These are phyloP conservation scores for Pythium dissotocum DNA, from an alignment of 352 stramenopile species.

Conservation along the genomic window DNA sequence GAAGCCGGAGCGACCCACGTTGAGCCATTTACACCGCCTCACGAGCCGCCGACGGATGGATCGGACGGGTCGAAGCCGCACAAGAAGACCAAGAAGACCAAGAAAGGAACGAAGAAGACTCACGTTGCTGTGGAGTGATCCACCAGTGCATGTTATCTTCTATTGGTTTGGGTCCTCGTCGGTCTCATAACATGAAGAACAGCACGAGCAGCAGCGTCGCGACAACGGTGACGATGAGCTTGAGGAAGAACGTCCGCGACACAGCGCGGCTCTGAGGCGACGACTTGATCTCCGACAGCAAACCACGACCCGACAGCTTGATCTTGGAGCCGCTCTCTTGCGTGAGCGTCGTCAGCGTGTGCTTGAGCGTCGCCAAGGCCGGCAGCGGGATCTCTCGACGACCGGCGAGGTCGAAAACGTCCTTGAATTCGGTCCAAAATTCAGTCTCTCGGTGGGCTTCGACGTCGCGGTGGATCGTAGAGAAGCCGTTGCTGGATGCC, in stretches of 20 bases:
- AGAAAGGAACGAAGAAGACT: slow-evolving; percentile 10
- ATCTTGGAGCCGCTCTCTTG: slow-evolving; percentile 7
- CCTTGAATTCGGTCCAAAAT: slow-evolving; percentile 68
- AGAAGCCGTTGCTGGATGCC: slow-evolving; percentile 30
- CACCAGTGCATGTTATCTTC: not conserved
- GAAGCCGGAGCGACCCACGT: not conserved
- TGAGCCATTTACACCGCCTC: not conserved
- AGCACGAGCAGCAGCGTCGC: slow-evolving; percentile 54
- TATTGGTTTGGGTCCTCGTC: not conserved
- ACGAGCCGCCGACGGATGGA: not conserved
- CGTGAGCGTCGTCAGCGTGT: slow-evolving; percentile 37
- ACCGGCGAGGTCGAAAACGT: slow-evolving; percentile 73
- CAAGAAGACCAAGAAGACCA: slow-evolving; percentile 23
- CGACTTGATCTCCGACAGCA: slow-evolving; percentile 54
- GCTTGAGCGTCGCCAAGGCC: slow-evolving; percentile 50
- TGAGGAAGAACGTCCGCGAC: slow-evolving; percentile 71
- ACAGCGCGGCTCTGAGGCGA: slow-evolving; percentile 42
- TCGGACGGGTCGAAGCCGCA: slow-evolving; percentile 5
- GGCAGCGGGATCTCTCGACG: slow-evolving; percentile 44
- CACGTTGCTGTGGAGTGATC: slow-evolving; percentile 12
- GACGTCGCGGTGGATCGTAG: slow-evolving; percentile 61
- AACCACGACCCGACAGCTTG: slow-evolving; percentile 41
- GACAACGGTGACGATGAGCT: slow-evolving; percentile 61
- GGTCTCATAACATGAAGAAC: slow-evolving; percentile 43
- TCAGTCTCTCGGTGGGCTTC: slow-evolving; percentile 43